Conservation (phyloP, 495 filamentous ascomycete genomes). For the Xylaria nigripes region DNA sequence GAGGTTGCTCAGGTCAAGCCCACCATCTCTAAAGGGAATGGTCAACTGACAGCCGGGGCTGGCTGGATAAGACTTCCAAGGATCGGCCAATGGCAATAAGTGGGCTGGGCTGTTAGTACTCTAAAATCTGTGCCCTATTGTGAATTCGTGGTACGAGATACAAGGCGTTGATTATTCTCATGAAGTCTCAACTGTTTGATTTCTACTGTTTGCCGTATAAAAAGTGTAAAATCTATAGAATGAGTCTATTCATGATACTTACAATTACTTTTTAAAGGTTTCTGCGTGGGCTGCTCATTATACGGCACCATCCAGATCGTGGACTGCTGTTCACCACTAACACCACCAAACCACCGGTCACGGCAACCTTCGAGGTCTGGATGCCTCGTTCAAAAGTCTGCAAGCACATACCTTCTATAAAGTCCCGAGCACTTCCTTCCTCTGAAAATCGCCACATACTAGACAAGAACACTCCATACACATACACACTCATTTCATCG, state of each 20-base stretch:
- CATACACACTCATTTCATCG: neutral
- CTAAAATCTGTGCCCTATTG: neutral
- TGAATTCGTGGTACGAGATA: slow-evolving; percentile 12
- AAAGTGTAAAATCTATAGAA: neutral
- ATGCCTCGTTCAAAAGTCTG: neutral
- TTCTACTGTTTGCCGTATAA: neutral
- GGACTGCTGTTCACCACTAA: slow-evolving; percentile 3
- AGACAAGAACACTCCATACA: neutral
- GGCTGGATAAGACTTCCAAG: neutral
- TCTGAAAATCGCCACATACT: neutral
- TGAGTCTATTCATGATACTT: neutral
- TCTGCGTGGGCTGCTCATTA: too few relatives aligned
- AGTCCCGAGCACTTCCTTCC: neutral
- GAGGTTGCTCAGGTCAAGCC: neutral
- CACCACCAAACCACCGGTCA: neutral
- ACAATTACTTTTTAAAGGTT: neutral
- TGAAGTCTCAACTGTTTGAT: neutral
- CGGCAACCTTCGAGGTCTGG: neutral
- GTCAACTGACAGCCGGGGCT: neutral
- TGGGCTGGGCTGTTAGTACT: neutral
- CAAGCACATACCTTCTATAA: neutral
- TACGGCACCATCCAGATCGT: neutral
- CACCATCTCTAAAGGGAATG: neutral
- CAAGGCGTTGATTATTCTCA: neutral
- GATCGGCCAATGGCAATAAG: neutral